Base-by-base conservation (phyloP, 2,329 filamentous ascomycete genomes). In the Alternaria rosae region DNA sequence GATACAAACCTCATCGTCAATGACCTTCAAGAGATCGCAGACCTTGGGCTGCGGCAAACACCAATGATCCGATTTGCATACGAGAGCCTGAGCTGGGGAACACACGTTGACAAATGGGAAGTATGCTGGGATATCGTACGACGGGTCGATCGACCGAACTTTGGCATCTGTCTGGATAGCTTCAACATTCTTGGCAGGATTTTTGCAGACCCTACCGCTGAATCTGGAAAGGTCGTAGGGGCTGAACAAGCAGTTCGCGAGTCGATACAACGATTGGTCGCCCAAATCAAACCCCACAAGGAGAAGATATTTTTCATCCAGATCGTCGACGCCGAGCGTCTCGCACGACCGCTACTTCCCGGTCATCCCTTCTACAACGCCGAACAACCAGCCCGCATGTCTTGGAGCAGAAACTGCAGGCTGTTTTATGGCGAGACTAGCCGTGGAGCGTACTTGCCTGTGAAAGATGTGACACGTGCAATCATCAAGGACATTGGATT, bases 121-220 rank as follows among this genome's bases (percentile, higher is more conserved):
- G 80, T 82, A 11, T 87, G 86, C 66, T 94, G 90, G 89, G 86
- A 89, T 7, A 81, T 93, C 3, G 87, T 93, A 1, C 79, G 84
- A 68, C 80, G 80, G 3, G 90, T 93, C 26, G 83, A 92, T 75
- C 79, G 90, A 8, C 78, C 85, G 9, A 94, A 94, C 77, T 92
- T 94, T 72, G 91, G 91, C 8, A 81, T 93, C 42, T 93, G 91
- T 73, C 83, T 94, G 23, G 91, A 94, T 77, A 92, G 89, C 0
- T 94, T 92, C 81, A 92, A 94, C 77, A 90, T 94, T 61, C 87
- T 90, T 0, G 91, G 87, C 0, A 81, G 88, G 6, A 86, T 92
- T 61, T 94, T 87, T 67, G 91, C 89, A 0, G 91, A 94, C 70
- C 91, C 91, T 0, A 78, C 86, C 0, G 77, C 83, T 0, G 66